Conservation (phyloP, 2,329 filamentous ascomycete genomes). For the Tolypocladium capitatum region DNA sequence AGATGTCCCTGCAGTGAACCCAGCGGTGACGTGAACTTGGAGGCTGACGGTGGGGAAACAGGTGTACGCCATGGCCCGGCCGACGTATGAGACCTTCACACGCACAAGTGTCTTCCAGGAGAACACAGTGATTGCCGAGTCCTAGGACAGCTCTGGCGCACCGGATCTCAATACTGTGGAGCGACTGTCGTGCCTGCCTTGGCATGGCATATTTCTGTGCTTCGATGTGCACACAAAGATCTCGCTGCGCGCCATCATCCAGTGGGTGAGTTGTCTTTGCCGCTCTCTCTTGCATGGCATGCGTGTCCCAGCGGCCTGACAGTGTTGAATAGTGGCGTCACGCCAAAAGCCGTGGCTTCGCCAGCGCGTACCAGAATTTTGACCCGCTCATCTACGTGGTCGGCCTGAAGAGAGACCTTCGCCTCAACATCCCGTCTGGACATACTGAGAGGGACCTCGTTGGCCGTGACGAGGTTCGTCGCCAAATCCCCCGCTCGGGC, state of each 20-base stretch:
- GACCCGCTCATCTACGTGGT: neutral
- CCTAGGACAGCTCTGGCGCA: conserved; percentile 27
- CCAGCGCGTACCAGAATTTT: neutral
- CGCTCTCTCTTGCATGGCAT: neutral
- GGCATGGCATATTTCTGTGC: conserved; percentile 25
- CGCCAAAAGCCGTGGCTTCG: neutral
- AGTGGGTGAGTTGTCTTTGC: conserved; percentile 17
- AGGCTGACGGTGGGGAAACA: conserved; percentile 12
- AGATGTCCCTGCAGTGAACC: conserved; percentile 3
- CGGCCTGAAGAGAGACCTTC: neutral
- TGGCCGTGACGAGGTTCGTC: neutral
- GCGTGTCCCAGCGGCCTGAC: neutral
- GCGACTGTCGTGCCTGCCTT: conserved; percentile 20
- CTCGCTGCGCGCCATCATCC: conserved; percentile 19
- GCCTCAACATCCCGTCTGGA: neutral
- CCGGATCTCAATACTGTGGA: conserved; percentile 22
- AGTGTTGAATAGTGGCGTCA: neutral
- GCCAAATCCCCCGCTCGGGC: neutral
- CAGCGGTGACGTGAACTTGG: neutral
- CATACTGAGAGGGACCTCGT: neutral
- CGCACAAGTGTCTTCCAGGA: conserved; percentile 12
- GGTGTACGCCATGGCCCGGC: conserved; percentile 15
- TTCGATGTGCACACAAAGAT: conserved; percentile 23
- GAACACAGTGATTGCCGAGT: conserved; percentile 16
- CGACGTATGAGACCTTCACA: conserved; percentile 22